Base-by-base conservation (phyloP, 805 yeast species). In the Candida maris region DNA sequence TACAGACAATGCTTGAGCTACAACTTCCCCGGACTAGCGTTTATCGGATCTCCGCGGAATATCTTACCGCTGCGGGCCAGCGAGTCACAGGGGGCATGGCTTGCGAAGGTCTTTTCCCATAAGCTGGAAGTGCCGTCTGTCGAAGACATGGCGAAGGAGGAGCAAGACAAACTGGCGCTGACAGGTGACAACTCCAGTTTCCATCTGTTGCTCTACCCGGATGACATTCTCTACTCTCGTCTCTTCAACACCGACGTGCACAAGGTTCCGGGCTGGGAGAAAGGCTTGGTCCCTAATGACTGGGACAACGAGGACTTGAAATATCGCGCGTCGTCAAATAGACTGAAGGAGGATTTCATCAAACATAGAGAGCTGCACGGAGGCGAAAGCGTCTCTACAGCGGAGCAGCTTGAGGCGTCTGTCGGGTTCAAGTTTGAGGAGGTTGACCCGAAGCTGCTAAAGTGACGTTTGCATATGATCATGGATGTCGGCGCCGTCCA, bases 11-110 rank as follows among this genome's bases (percentile, higher is more conserved):
- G 79, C 10, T 62, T 81, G 30, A 73, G 74, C 48, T 64, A 67
- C 21, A 59, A 67, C 14, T 84, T 81, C 46, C 87, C 89, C 0
- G 73, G 84, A 1, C 49, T 86, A 26, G 77, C 79, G 0, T 68
- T 83, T 26, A 68, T 82, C 27, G 81, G 84, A 1, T 59, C 81
- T 10, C 84, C 85, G 1, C 67, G 77, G 30, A 72, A 75, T 46
- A 76, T 79, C 4, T 59, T 81, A 2, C 85, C 88, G 3, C 78
- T 80, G 37, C 67, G 85, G 34, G 61, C 75, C 2, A 71, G 83
- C 15, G 77, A 73, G 42, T 62, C 75, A 27, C 93, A 85, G 54
- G 86, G 85, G 0, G 70, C 79, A 4, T 71, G 80, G 51, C 64
- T 84, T 15, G 74, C 85, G 2, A 68, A 88, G 42, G 76, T 79